phyloP scores from a whole-genome alignment of 1,284 basidiomycete species.

The Melampsora occidentalis region DNA sequence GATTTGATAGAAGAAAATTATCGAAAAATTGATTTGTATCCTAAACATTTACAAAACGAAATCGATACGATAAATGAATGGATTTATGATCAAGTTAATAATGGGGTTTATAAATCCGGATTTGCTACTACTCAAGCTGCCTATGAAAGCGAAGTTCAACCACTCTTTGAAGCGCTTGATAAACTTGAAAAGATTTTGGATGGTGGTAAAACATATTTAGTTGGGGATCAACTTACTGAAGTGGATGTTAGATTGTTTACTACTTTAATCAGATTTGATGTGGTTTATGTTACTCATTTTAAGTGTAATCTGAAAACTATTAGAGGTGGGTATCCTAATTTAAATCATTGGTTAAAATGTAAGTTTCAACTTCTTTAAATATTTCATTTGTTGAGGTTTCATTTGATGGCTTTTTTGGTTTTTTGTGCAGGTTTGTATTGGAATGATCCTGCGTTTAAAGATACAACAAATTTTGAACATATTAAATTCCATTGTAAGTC shows the following conservation, averaged over 20 bases:
- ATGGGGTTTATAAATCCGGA: slow-evolving; percentile 71
- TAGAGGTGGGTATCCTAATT: slow-evolving; percentile 70
- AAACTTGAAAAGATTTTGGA: slow-evolving; percentile 72
- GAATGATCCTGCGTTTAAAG: no score
- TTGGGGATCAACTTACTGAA: slow-evolving; percentile 80
- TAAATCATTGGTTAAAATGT: slow-evolving; percentile 61
- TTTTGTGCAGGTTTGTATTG: no score
- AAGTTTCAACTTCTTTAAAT: neutral
- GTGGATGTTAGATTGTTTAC: slow-evolving; percentile 65
- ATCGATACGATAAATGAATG: slow-evolving; percentile 85
- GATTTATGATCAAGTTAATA: slow-evolving; percentile 65
- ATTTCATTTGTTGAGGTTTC: no score
- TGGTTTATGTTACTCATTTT: slow-evolving; percentile 87
- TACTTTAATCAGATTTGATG: slow-evolving; percentile 75
- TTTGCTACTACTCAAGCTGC: slow-evolving; percentile 80
- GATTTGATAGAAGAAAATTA: slow-evolving; percentile 50
- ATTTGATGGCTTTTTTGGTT: no score
- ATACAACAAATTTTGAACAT: no score
- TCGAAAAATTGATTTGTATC: slow-evolving; percentile 60
- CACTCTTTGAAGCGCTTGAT: slow-evolving; percentile 71
- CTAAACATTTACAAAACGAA: slow-evolving; percentile 66
- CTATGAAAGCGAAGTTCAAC: slow-evolving; percentile 70
- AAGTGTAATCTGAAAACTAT: slow-evolving; percentile 79
- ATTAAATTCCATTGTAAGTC: no score
- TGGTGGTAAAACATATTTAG: slow-evolving; percentile 72